Base-by-base conservation (phyloP, 257 asterid genomes). In the Apocynum venetum region DNA sequence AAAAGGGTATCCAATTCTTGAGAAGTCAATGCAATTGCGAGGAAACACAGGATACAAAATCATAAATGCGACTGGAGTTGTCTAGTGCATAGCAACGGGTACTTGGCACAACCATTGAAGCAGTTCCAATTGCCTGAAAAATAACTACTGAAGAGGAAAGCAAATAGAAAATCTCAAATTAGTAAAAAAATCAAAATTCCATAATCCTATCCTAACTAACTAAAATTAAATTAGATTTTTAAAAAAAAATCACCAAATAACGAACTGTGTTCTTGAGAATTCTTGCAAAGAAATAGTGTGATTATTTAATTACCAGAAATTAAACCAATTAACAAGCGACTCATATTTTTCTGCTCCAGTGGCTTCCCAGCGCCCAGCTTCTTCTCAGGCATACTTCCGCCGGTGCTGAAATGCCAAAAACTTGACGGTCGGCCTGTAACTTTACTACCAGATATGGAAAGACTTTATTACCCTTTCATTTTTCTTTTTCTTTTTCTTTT, bases 11-110 rank as follows among this genome's bases (percentile, higher is more conserved):
- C 15, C 25, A 49, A 31, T 41, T 44, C 36, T 52, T 52, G 43
- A 31, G 31, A 53, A 67, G 12, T 63, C 36, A 36, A 14, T 12
- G 38, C 52, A 52, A 40, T 53, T 40, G 63, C 49, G 38, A 51
- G 19, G 35, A 47, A 68, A 11, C 31, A 84, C 40, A 88, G 98
- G 98, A 94, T 94, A 94, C 97, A 77, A 94, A 94, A 86, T 92
- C 98, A 81, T 87, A 83, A 84, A 94, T 89, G 86, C 77, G 86
- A 72, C 98, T 94, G 87, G 88, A 80, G 78, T 89, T 94, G 77
- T 91, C 98, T 3, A 94, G 79, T 51, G 86, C 96, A 82, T 89
- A 92, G 84, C 98, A 94, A 81, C 82, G 83, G 80, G 97, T 85
- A 74, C 80, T 89, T 35, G 98, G 98, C 40, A 91, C 88, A 77